phyloP scores from a whole-genome alignment of 495 filamentous ascomycete species.

The Penicillium herquei region DNA sequence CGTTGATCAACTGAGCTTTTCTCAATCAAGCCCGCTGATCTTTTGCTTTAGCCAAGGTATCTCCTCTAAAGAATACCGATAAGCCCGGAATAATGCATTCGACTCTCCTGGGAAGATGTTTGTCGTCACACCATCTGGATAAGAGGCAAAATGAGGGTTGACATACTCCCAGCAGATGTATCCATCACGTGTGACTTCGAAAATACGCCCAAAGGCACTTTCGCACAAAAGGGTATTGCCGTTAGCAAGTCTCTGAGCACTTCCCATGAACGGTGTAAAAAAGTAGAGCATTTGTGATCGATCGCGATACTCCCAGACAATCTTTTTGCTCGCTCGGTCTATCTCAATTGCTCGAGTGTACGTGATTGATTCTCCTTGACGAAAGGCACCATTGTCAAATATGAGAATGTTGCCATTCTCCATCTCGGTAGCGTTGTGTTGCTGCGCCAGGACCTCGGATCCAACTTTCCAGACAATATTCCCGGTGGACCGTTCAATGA shows the following conservation, averaged over 20 bases:
- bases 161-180: slow-evolving; percentile 26
- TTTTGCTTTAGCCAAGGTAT: slow-evolving; percentile 18
- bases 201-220: slow-evolving; percentile 47
- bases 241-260: slow-evolving; percentile 37
- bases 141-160: slow-evolving; percentile 20
- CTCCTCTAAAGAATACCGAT: slow-evolving; percentile 20
- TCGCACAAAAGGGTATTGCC: slow-evolving; percentile 46
- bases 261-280: slow-evolving; percentile 53
- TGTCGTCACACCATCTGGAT: slow-evolving; percentile 11
- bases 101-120: slow-evolving; percentile 19
- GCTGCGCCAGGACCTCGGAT: slow-evolving; percentile 40
- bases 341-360: slow-evolving; percentile 40
- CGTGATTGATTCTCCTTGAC: slow-evolving; percentile 35
- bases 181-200: slow-evolving; percentile 48
- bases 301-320: slow-evolving; percentile 48
- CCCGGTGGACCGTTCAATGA: slow-evolving; percentile 37
- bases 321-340: slow-evolving; percentile 30
- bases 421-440: slow-evolving; percentile 44
- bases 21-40: background rate
- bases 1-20: background rate
- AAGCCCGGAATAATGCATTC: slow-evolving; percentile 27
- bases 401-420: slow-evolving; percentile 41
- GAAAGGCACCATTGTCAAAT: slow-evolving; percentile 48
- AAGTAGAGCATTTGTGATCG: slow-evolving; percentile 36
- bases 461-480: slow-evolving; percentile 42